Conservation (phyloP, 345 rosid species). For the Gossypium thurberi region DNA sequence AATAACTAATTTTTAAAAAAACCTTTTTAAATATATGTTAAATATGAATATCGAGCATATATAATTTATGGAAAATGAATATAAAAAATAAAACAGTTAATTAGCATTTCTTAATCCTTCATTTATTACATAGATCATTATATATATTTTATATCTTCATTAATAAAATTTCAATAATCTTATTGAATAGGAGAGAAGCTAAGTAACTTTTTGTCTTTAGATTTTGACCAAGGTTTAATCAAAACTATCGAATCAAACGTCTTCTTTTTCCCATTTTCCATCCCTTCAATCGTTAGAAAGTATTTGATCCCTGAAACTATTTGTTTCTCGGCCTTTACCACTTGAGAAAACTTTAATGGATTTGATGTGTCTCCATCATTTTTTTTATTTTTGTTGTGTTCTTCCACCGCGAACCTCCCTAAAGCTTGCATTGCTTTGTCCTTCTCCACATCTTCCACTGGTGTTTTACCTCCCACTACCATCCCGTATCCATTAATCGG, state of each 20-base stretch:
- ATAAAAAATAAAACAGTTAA: no score
- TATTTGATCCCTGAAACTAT: conserved; percentile 67
- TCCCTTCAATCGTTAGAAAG: conserved; percentile 51
- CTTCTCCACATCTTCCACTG: conserved; percentile 36
- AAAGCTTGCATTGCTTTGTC: conserved; percentile 58
- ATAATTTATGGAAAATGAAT: no score
- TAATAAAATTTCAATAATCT: no score
- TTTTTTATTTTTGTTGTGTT: conserved; percentile 37
- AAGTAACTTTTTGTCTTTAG: not conserved
- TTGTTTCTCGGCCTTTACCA: conserved; percentile 59
- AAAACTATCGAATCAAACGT: conserved; percentile 1
- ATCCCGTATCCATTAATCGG: conserved; percentile 12
- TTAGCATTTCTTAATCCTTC: no score
- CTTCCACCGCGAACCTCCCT: conserved; percentile 63
- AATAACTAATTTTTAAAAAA: no score
- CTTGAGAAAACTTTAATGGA: conserved; percentile 23
- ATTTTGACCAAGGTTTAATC: not conserved
- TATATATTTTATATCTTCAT: no score
- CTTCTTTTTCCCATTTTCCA: conserved; percentile 19
- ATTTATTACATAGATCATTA: no score
- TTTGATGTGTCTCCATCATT: conserved; percentile 7
- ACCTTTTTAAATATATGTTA: no score
- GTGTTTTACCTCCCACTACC: conserved; percentile 47
- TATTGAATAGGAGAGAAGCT: not conserved
- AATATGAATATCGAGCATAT: no score